phyloP scores from a whole-genome alignment of 1,284 basidiomycete species.

The Grifola frondosa region DNA sequence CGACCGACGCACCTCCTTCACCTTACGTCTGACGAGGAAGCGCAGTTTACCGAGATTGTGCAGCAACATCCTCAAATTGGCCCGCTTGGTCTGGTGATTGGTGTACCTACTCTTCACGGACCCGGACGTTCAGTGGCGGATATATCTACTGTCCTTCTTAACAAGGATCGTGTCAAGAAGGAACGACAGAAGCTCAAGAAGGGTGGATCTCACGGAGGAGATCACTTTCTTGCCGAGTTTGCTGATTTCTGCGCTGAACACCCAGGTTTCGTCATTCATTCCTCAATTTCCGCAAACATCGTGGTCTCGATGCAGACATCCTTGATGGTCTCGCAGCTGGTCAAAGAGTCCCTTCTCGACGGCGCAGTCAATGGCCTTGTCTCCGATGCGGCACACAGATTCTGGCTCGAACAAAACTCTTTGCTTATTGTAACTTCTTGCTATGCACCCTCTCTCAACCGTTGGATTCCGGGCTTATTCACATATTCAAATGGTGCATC shows the following conservation, averaged over 20 bases:
- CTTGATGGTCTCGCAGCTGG: conserved; percentile 28
- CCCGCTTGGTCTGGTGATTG: conserved; percentile 3
- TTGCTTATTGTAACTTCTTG: conserved; percentile 16
- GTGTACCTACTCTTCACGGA: conserved; percentile 18
- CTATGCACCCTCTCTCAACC: conserved; percentile 13
- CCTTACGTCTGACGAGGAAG: no score
- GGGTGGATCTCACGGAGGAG: no score
- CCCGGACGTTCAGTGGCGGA: conserved; percentile 24
- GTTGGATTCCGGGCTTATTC: conserved; percentile 31
- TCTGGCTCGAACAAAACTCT: conserved; percentile 8
- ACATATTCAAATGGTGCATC: conserved; percentile 30
- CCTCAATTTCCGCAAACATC: conserved; percentile 7
- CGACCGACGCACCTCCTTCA: conserved; percentile 5
- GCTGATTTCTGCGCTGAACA: conserved; percentile 3
- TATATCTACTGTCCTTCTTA: conserved; percentile 23
- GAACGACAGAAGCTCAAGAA: conserved; percentile 11
- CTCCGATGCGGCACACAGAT: conserved; percentile 33
- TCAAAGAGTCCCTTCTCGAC: conserved; percentile 16
- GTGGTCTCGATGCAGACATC: conserved; percentile 27
- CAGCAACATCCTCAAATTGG: conserved; percentile 5
- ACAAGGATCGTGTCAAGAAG: conserved; percentile 22
- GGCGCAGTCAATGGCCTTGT: conserved; percentile 32
- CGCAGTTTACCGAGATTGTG: conserved; percentile 1
- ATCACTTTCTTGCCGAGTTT: conserved; percentile 2
- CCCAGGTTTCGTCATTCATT: conserved; percentile 2